Evolutionary conservation across 139 green algal genomes (phyloP), one percentile per base, ranked within the genome.

Genomic region (Chlorella vulgaris): DNA sequence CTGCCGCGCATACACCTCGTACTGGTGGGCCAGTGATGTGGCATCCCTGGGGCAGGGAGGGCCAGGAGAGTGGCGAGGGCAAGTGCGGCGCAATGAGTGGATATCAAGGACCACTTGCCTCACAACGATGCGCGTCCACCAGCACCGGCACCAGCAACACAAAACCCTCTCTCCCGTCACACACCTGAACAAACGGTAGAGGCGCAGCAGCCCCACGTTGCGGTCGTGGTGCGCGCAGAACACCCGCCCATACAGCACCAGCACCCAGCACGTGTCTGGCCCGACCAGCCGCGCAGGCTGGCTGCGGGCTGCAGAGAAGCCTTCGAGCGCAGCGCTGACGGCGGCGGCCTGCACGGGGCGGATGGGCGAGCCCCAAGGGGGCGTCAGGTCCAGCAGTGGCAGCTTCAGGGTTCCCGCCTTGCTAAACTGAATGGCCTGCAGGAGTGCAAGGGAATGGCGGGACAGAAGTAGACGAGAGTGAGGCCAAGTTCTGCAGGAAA

Each of bases 391-490:
- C 50, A 85, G 81, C 70, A 81, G 47, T 2, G 51, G 74, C 65
- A 85, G 74, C 7, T 31, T 31, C n/a, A 76, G n/a, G 2, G 31
- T 47, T 51, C 70, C 81, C 7, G 63, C 38, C 43, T 55, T 50
- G 58, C 42, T 66, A 40, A 85, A 85, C 38, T 85, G 81, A 58
- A 85, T 74, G 50, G 70, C 53, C 58, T 84, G 80, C 4, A 36
- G 40, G 15, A 33, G 15, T 5, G 65, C 10, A 39, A 1, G 29
- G 67, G 24, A 33, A 0, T n/a, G 3, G 18, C 0, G 69, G 42
- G 18, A 22, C 24, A 31, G n/a, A 39, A 15, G 10, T 1, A n/a
- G n/a, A n/a, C n/a, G n/a, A n/a, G n/a, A n/a, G n/a, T n/a, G n/a
- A n/a, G n/a, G n/a, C n/a, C 18, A 24, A 55, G 66, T 3, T 8